Evolutionary conservation across 2,329 filamentous ascomycete genomes (phyloP).

Genomic region (Dryadomyces sulphureus): DNA sequence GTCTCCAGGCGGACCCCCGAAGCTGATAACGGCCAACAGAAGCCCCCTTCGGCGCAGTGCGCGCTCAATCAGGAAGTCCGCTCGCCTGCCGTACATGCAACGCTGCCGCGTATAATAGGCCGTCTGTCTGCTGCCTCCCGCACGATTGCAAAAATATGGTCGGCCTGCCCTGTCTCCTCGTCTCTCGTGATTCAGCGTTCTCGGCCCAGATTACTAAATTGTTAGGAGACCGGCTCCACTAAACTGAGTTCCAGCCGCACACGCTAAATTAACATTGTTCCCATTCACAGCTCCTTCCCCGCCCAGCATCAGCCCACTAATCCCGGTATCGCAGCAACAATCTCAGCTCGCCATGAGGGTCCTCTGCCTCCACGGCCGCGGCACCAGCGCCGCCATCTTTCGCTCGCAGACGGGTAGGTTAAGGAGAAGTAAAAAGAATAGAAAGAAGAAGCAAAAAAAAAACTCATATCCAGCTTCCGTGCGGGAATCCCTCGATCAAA

Average conservation of each 20-base stretch:
- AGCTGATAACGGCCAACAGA: background rate
- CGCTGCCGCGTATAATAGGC: no score
- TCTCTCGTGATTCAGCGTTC: no score
- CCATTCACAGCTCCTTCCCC: background rate
- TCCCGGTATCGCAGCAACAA: background rate
- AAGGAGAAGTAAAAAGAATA: no score
- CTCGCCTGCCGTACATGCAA: no score
- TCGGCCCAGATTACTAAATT: no score
- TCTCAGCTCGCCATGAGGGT: constrained; percentile 14
- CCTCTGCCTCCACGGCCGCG: constrained; percentile 22
- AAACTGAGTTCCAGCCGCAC: background rate
- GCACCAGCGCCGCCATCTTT: constrained; percentile 22
- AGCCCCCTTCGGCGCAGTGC: background rate
- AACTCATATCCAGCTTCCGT: constrained; percentile 14
- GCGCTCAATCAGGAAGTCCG: no score
- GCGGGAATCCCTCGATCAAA: constrained; percentile 19
- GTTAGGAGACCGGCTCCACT: background rate
- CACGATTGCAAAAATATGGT: no score
- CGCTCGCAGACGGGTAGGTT: constrained; percentile 20
- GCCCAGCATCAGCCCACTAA: background rate
- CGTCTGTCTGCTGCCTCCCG: no score
- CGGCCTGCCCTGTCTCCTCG: no score
- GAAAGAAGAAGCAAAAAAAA: no score
- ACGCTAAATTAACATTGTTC: background rate
- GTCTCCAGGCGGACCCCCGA: constrained; percentile 2